phyloP scores from a whole-genome alignment of 106 monocot species.

The Posidonia australis region DNA sequence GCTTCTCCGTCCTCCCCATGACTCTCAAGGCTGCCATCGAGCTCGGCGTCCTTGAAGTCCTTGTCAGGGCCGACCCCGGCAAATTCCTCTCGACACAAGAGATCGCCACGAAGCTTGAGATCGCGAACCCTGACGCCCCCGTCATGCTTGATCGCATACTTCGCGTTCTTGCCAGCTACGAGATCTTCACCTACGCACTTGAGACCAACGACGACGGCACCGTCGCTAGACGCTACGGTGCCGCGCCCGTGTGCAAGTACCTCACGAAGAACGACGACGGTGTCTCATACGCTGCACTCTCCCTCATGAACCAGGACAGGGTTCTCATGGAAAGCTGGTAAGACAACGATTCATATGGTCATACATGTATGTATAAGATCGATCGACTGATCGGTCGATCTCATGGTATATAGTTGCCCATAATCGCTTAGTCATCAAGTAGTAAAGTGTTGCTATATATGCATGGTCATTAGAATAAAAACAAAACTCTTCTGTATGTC shows the following conservation, averaged over 20 bases:
- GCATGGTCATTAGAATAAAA: no score
- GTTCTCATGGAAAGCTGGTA: conserved; percentile 38
- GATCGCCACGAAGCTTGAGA: no score
- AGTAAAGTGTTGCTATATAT: conserved; percentile 6
- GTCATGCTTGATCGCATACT: no score
- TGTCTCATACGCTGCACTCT: conserved; percentile 4
- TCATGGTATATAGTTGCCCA: not conserved
- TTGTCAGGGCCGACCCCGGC: not conserved
- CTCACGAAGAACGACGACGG: conserved; percentile 15
- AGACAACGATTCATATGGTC: not conserved
- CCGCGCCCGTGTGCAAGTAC: no score
- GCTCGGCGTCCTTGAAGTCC: conserved; percentile 19
- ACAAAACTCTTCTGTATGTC: no score
- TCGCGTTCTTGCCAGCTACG: conserved; percentile 6
- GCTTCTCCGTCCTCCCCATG: conserved; percentile 19
- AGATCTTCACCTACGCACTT: conserved; percentile 7
- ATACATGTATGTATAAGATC: not conserved
- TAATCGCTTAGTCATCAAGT: not conserved
- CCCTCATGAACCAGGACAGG: conserved; percentile 27
- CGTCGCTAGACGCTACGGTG: not conserved
- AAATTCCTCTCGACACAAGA: conserved; percentile 5
- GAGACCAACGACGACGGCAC: not conserved
- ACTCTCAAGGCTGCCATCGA: conserved; percentile 26
- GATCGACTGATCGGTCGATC: no score
- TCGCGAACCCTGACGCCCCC: no score